Base-by-base conservation (phyloP, 768 basidiomycete genomes). In the Pleurotus eryngii region DNA sequence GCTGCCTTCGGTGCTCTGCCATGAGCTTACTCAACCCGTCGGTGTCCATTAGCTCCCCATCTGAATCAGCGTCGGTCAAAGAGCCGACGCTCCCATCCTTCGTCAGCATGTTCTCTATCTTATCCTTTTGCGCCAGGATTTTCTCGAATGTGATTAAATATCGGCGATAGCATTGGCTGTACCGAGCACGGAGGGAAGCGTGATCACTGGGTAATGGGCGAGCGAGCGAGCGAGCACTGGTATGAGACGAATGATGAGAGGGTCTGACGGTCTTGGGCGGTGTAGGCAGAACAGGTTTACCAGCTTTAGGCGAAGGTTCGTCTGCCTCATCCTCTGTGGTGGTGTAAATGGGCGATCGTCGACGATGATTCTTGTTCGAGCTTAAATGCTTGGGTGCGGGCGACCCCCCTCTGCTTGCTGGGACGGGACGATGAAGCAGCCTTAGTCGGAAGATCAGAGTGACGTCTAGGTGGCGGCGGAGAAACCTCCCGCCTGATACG, bases 281-380 rank as follows among this genome's bases (percentile, higher is more conserved):
- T 24, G 63, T 67, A 30, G 70, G 67, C 2, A 67, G 58, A 0
- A 65, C 22, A 15, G 26, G 15, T 17, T 14, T n/a, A 5, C 35
- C 45, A 53, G 8, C 43, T 55, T 72, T 67, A 7, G 67, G 59
- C 1, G 68, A 66, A 7, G 69, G 69, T 57, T 80, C 76, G 20
- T 74, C 76, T 64, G 18, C 18, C 20, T 85, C 83, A 50, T 87
- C 82, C 39, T 85, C 85, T 1, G 86, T 85, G 1, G 86, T 86
- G 0, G 87, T 87, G 59, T 85, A 87, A 50, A 84, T 79, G 1
- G 84, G 85, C 2, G 84, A 82, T 43, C 71, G 76, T 46, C 86
- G 83, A 46, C 82, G 76, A 17, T 62, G 55, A 55, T 82, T 84
- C 24, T 58, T 14, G 40, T 49, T 58, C 5, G 56, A 55, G 3